Conservation (phyloP, 2,329 filamentous ascomycete species). For the Cercospora sp. region DNA sequence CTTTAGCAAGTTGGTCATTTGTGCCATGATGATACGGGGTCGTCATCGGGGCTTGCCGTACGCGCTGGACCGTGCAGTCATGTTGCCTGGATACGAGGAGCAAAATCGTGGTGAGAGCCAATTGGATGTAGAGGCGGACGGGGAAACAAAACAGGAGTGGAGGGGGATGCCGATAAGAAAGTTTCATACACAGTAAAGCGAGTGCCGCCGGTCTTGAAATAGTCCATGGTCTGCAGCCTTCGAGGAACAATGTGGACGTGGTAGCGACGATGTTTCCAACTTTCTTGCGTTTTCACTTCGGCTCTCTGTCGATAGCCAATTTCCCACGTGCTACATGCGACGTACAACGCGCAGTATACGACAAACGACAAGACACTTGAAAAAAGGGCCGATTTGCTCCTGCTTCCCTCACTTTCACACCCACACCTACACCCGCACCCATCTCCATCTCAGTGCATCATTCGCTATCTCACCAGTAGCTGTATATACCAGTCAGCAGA, state of each 20-base stretch:
- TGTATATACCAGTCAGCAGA: not conserved
- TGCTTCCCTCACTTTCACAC: too few relatives aligned
- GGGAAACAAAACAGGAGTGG: slow-evolving; percentile 26
- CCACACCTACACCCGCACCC: too few relatives aligned
- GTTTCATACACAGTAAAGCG: not conserved
- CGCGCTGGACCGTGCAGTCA: slow-evolving; percentile 52
- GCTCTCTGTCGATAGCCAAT: too few relatives aligned
- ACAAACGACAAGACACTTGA: too few relatives aligned
- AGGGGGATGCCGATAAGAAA: slow-evolving; percentile 21
- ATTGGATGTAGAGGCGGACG: slow-evolving; percentile 43
- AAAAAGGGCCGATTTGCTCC: too few relatives aligned
- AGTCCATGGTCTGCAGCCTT: not conserved
- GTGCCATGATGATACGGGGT: slow-evolving; percentile 57
- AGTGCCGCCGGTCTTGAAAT: not conserved
- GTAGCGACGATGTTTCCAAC: too few relatives aligned
- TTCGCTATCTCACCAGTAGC: too few relatives aligned
- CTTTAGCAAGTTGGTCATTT: slow-evolving; percentile 56
- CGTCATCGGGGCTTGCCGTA: slow-evolving; percentile 58
- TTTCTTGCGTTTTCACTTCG: too few relatives aligned
- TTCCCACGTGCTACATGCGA: too few relatives aligned
- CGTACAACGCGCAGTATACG: too few relatives aligned
- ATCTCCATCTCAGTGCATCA: too few relatives aligned
- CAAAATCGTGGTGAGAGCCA: slow-evolving; percentile 29
- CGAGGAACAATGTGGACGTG: too few relatives aligned
- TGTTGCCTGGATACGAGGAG: slow-evolving; percentile 37